Evolutionary conservation across 2,329 filamentous ascomycete species (phyloP), one percentile per base, ranked within the genome.

Genomic region (Venturia pyrina): DNA sequence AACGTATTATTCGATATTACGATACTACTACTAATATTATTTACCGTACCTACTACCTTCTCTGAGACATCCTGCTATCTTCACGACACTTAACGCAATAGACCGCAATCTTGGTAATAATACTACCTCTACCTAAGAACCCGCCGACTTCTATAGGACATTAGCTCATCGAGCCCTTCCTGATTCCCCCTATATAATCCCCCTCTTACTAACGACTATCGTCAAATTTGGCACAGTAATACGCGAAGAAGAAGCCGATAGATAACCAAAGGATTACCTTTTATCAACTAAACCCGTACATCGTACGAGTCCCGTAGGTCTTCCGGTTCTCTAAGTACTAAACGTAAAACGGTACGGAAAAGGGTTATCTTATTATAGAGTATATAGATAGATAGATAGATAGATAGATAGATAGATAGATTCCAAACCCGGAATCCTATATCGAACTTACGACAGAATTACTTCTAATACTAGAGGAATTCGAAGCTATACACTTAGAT

Each of bases 311-410:
- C 13, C 56, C 56, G 3, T 28, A 17, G 21, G 28, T 37, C 24
- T 62, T 65, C 57, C 59, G 34, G 17, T 68, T 65, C 63, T 65
- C 65, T 13, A 40, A 37, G 63, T 57, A 37, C 40, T 1, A 17
- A 17, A 44, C 40, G 3, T 34, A 8, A 21, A 21, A 34, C 40
- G 64, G 19, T 48, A 40, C 32, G 13, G n/a, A 50, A 19, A 43
- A 65, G 24, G 65, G 67, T 1, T 68, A 53, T 60, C 19, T 68
- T 37, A 32, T 68, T 40, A 68, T 67, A 57, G 67, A 68, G 65
- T 61, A 63, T 34, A 61, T 68, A 2, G 10, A 11, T 67, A 46
- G 67, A 63, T 43, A 68, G 15, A 41, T 2, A 28, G 4, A 28
- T n/a, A n/a, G n/a, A 61, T 68, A 2, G 10, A 11, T 67, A 46